Percentiles rank a stretch among this genome's conserved stretches.
phyloP scores from a whole-genome alignment of 495 filamentous ascomycete genomes.

The Arthonia radiata region DNA sequence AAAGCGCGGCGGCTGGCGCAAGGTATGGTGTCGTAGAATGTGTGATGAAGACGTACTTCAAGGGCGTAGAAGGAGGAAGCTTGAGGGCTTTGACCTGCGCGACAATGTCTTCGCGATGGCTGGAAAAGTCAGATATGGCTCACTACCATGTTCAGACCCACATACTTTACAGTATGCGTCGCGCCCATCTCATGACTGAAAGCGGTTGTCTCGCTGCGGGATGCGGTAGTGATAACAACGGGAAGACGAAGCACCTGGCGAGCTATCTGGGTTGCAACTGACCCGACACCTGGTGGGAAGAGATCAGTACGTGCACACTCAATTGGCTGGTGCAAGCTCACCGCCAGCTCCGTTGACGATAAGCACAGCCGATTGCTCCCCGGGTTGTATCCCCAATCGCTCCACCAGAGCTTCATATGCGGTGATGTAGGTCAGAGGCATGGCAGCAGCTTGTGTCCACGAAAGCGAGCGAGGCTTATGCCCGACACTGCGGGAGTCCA shows the following conservation, averaged over 20 bases:
- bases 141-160: too few relatives aligned
- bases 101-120: conserved; percentile 13
- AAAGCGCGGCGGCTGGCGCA: conserved; percentile 8
- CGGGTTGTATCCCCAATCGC: conserved; percentile 11
- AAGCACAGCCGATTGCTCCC: conserved; percentile 11
- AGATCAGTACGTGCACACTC: too few relatives aligned
- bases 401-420: conserved; percentile 15
- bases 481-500: conserved; percentile 7
- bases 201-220: conserved; percentile 8
- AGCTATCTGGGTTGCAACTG: not conserved
- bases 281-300: not conserved
- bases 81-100: conserved; percentile 9
- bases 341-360: conserved; percentile 11
- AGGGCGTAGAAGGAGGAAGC: conserved; percentile 6
- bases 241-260: conserved; percentile 8
- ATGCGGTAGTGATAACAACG: conserved; percentile 13
- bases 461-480: conserved; percentile 10
- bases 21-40: conserved; percentile 8
- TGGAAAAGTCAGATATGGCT: too few relatives aligned
- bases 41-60: conserved; percentile 16
- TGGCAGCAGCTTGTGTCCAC: conserved; percentile 11
- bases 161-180: conserved; percentile 13
- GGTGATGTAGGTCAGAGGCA: conserved; percentile 15
- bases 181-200: conserved; percentile 13
- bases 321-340: too few relatives aligned